A percentile compares a stretch with the other conserved stretches of the same genome.
These are phyloP conservation scores for Verticillium isaacii DNA, from an alignment of 2,329 filamentous ascomycete species.

Conservation along the genomic window DNA sequence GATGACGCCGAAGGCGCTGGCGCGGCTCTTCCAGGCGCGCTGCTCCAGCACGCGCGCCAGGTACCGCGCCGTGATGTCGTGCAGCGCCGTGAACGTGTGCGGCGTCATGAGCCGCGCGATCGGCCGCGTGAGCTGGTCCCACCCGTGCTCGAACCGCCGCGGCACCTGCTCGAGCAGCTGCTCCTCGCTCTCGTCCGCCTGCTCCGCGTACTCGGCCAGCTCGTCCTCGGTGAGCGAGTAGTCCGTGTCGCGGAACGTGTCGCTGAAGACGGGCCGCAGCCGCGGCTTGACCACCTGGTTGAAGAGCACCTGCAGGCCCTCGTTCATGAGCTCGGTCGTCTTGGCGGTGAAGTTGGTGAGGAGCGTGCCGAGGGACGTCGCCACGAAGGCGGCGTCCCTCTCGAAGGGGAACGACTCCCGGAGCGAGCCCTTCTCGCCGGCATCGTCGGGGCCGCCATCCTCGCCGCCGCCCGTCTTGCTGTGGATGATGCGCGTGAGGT, in stretches of 20 bases:
- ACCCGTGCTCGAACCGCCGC: constrained; percentile 76
- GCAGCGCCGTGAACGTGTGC: constrained; percentile 69
- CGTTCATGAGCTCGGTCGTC: constrained; percentile 73
- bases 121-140: constrained; percentile 81
- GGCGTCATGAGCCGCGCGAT: constrained; percentile 79
- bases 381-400: constrained; percentile 67
- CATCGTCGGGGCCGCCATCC: constrained; percentile 16
- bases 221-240: constrained; percentile 68
- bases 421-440: constrained; percentile 34
- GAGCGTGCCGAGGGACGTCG: constrained; percentile 62
- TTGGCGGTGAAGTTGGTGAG: constrained; percentile 71
- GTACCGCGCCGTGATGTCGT: constrained; percentile 69
- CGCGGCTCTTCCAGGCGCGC: constrained; percentile 73
- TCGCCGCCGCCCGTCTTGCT: constrained; percentile 48
- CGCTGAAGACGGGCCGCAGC: constrained; percentile 76
- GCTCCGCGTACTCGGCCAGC: constrained; percentile 48
- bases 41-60: constrained; percentile 81
- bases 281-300: constrained; percentile 82
- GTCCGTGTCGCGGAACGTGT: constrained; percentile 88
- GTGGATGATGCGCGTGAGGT: constrained; percentile 79
- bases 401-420: constrained; percentile 73
- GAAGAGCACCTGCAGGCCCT: constrained; percentile 82
- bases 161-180: constrained; percentile 63
- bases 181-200: constrained; percentile 49
- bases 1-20: constrained; percentile 77